phyloP scores from a whole-genome alignment of 2,329 filamentous ascomycete genomes.

The Beauveria asiatica region DNA sequence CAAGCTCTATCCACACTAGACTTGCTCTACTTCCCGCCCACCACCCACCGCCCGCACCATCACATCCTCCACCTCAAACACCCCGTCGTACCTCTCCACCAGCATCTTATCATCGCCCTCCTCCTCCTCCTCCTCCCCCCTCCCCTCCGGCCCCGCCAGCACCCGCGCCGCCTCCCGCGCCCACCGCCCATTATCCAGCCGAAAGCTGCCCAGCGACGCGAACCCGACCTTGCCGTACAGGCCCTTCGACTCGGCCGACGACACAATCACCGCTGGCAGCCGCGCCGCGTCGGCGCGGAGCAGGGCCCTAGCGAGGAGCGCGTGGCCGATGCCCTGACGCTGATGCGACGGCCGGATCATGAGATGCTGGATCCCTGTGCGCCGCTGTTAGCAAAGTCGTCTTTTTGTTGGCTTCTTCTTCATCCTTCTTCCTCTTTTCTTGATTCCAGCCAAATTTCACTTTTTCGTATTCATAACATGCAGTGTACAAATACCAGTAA shows the following conservation, averaged over 20 bases:
- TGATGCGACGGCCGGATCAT: constrained; percentile 18
- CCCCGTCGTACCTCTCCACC: constrained; percentile 12
- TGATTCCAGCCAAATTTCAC: too few relatives aligned
- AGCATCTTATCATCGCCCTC: constrained; percentile 6
- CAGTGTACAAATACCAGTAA: not conserved
- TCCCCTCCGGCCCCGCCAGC: not conserved
- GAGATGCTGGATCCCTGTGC: constrained; percentile 16
- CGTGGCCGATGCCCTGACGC: constrained; percentile 14
- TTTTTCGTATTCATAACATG: not conserved
- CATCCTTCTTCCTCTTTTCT: not conserved
- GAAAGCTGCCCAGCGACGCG: constrained; percentile 13
- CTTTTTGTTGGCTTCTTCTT: not conserved
- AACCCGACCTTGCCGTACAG: constrained; percentile 16
- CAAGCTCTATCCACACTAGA: too few relatives aligned
- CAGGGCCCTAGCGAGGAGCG: constrained; percentile 12
- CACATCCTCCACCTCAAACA: constrained; percentile 15
- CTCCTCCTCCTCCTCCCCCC: too few relatives aligned
- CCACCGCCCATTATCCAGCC: constrained; percentile 16
- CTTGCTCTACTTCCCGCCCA: not conserved
- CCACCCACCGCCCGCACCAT: constrained; percentile 11
- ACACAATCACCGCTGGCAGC: constrained; percentile 14
- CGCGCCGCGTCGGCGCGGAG: constrained; percentile 8
- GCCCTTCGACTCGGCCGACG: constrained; percentile 15
- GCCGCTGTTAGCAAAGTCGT: not conserved
- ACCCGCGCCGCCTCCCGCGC: constrained; percentile 11